Percentiles rank a stretch among this genome's conserved stretches.
phyloP scores from a whole-genome alignment of 805 yeast species.

The Saccharomyces mikatae region DNA sequence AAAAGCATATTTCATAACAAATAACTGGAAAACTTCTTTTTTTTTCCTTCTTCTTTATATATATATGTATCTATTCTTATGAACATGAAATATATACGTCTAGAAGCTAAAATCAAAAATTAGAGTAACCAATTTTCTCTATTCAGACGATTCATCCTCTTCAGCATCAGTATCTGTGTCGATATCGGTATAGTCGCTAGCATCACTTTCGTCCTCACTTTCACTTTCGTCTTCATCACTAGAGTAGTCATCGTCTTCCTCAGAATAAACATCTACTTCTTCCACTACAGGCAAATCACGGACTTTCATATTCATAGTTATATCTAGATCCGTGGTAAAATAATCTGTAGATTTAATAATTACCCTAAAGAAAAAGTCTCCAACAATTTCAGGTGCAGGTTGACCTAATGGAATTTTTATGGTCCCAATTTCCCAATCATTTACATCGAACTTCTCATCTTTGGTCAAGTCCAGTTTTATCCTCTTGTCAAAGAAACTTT shows the following conservation, averaged over 20 bases:
- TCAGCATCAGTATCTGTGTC: constrained; percentile 33
- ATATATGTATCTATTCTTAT: background rate
- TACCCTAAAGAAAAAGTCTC: constrained; percentile 61
- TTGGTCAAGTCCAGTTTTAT: constrained; percentile 26
- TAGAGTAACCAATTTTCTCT: background rate
- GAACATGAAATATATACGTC: background rate
- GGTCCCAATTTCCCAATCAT: constrained; percentile 49
- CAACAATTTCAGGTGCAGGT: constrained; percentile 71
- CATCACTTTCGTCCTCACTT: constrained; percentile 49
- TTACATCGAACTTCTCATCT: constrained; percentile 30
- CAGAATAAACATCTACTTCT: constrained; percentile 44
- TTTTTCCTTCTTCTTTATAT: background rate
- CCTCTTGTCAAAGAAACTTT: constrained; percentile 21
- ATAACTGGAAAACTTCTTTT: background rate
- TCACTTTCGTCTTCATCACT: constrained; percentile 37
- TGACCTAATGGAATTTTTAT: constrained; percentile 65
- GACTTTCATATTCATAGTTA: constrained; percentile 65
- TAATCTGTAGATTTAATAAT: constrained; percentile 65
- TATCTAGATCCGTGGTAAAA: constrained; percentile 73
- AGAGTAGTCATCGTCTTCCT: constrained; percentile 55
- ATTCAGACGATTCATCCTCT: constrained; percentile 10
- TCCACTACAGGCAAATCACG: constrained; percentile 40
- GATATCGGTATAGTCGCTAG: constrained; percentile 29
- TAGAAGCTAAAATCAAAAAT: constrained; percentile 1
- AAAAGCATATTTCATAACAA: constrained; percentile 5